phyloP scores from a whole-genome alignment of 2,329 filamentous ascomycete genomes.

The Aspergillus pseudoviridinutans region DNA sequence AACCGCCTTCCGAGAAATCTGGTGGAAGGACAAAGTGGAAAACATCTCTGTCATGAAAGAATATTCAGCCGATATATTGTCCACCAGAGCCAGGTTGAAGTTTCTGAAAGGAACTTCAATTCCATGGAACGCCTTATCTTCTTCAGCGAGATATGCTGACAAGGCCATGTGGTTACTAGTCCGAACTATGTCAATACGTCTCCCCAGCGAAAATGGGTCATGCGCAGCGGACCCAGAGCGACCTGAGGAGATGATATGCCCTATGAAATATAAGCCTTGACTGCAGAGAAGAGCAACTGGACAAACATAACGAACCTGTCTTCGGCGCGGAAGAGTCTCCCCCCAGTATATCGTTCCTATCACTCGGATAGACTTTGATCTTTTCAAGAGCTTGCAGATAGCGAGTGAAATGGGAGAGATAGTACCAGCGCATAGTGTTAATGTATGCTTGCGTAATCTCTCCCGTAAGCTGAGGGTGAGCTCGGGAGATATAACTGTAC shows the following conservation, averaged over 20 bases:
- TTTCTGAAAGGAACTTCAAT: constrained; percentile 88
- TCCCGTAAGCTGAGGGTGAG: constrained; percentile 77
- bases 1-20: constrained; percentile 76
- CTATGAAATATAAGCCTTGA: constrained; percentile 18
- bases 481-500: constrained; percentile 76
- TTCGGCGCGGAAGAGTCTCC: constrained; percentile 70
- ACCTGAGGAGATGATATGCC: constrained; percentile 35
- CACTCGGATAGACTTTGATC: constrained; percentile 75
- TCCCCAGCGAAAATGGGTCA: constrained; percentile 84
- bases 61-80: constrained; percentile 93
- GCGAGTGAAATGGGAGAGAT: constrained; percentile 81
- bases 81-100: constrained; percentile 88
- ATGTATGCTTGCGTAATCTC: constrained; percentile 92
- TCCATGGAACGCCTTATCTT: constrained; percentile 80
- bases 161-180: constrained; percentile 70
- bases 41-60: constrained; percentile 91
- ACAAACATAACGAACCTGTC: constrained; percentile 34
- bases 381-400: constrained; percentile 82
- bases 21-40: constrained; percentile 68
- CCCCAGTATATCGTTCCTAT: constrained; percentile 78
- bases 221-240: constrained; percentile 49
- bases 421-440: constrained; percentile 99
- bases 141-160: constrained; percentile 85
- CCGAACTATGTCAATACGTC: constrained; percentile 77
- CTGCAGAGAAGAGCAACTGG: not conserved